phyloP scores from a whole-genome alignment of 805 yeast species.

The Lipomyces spencermartinsiae region DNA sequence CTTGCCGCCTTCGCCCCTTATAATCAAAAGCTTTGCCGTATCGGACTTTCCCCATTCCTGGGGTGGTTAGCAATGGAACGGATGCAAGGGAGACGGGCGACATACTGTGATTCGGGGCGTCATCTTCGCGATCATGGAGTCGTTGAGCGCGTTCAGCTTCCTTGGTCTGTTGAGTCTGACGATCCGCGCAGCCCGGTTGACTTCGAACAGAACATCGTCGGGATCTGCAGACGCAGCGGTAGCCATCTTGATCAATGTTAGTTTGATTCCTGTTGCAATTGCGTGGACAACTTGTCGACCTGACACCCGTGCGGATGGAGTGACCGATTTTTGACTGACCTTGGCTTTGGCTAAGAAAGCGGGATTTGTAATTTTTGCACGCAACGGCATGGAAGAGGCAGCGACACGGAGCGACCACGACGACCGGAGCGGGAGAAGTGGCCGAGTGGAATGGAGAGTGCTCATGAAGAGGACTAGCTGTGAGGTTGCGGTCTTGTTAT shows the following conservation, averaged over 20 bases:
- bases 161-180: constrained; percentile 78
- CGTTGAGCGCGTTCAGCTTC: constrained; percentile 84
- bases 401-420: constrained; percentile 1
- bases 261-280: not conserved
- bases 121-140: constrained; percentile 74
- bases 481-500: not conserved
- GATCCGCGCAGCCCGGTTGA: constrained; percentile 69
- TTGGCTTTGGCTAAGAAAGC: constrained; percentile 12
- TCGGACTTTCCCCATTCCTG: constrained; percentile 55
- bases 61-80: not conserved
- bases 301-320: no score
- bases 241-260: constrained; percentile 12
- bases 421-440: constrained; percentile 5
- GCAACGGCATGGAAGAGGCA: constrained; percentile 30
- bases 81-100: not conserved
- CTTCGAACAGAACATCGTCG: constrained; percentile 68
- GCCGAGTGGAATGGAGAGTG: not conserved
- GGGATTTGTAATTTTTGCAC: constrained; percentile 34
- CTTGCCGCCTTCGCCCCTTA: constrained; percentile 65
- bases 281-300: not conserved
- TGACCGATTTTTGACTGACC: not conserved
- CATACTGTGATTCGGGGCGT: constrained; percentile 61
- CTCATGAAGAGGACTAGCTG: not conserved
- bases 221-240: constrained; percentile 15
- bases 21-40: constrained; percentile 66